Base-by-base conservation (phyloP, 169 alveolate species). In the Cryptosporidium meleagridis region DNA sequence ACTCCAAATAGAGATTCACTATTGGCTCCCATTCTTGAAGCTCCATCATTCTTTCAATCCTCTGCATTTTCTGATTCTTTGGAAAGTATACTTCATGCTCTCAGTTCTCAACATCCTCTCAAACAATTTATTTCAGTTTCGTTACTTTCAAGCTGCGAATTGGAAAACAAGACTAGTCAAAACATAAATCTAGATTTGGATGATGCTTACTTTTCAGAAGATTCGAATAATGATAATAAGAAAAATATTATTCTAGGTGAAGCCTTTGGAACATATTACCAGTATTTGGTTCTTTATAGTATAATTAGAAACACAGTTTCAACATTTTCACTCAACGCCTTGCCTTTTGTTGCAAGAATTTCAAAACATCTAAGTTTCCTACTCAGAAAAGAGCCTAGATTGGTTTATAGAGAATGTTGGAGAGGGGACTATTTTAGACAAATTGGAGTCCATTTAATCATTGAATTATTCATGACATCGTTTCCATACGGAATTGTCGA, bases 401-500 rank as follows among this genome's bases (percentile, higher is more conserved):
- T 80, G 26, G 89, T 80, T 4, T 80, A 29, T 53, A 61, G 89
- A 18, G 89, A 80, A 29, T 80, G 89, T 39, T 80, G 89, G 89
- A 59, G 89, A 62, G 89, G 89, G 21, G 89, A 80, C 68, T 80
- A 80, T 80, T 80, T 62, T 23, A 61, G 89, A 41, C 89, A 80
- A 33, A 80, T 80, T 10, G 89, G 89, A 10, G 75, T 80, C n/a
- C 89, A 80, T 45, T 21, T 80, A 8, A 41, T 80, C 39, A 29
- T 80, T n/a, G 89, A 80, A 45, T 16, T 80, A 67, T 80, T 59
- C 37, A 65, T 58, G 16, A 62, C 75, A 23, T 80, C 51, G 2
- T 80, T 80, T 41, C 89, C 89, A 14, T 80, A 80, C 65, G 89
- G 89, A 31, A 80, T 80, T 62, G 75, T 80, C 18, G 80, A 80